Base-by-base conservation (phyloP, 306 rosid species). In the Prunus davidiana region DNA sequence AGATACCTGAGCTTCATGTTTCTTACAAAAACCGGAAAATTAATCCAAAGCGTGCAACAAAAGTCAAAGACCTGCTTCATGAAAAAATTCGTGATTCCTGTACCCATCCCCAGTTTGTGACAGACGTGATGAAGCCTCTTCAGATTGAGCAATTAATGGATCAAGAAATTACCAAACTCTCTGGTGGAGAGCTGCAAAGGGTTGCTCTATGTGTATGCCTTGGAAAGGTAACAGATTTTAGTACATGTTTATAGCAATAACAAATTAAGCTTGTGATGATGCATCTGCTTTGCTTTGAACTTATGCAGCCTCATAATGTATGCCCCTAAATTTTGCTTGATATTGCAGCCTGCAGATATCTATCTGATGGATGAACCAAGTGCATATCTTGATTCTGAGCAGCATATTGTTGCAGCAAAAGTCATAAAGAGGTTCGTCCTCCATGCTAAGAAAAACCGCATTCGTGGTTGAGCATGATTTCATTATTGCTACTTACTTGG, bases 151-250 rank as follows among this genome's bases (percentile, higher is more conserved):
- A 95, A 68, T 82, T 95, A 64, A 95, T 95, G 99, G 99, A 96
- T 77, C 97, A 91, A 82, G 97, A 96, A 87, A 97, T 96, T 67
- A 85, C 86, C 76, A 96, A 92, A 89, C 98, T 96, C 76, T 92
- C 98, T 70, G 98, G 99, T 79, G 99, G 99, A 85, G 99, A 96
- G 90, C 79, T 96, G 86, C 99, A 96, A 80, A 88, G 98, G 88
- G 98, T 96, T 79, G 97, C 99, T 22, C 81, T 96, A 65, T 91
- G 97, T 79, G 86, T 92, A 11, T 96, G 98, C 83, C 98, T 96
- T 24, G 97, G 99, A 71, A 95, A 92, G 97, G 99, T 95, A 88
- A 64, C 25, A 18, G 2, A 12, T 7, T 34, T 34, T 34, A 34
- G 41, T 5, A 1, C 6, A 34, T 34, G 2, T 6, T 34, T 34